Evolutionary conservation across 805 yeast species (phyloP), one percentile per base, ranked within the genome.

Genomic region (Kodamaea nitidulidarum): DNA sequence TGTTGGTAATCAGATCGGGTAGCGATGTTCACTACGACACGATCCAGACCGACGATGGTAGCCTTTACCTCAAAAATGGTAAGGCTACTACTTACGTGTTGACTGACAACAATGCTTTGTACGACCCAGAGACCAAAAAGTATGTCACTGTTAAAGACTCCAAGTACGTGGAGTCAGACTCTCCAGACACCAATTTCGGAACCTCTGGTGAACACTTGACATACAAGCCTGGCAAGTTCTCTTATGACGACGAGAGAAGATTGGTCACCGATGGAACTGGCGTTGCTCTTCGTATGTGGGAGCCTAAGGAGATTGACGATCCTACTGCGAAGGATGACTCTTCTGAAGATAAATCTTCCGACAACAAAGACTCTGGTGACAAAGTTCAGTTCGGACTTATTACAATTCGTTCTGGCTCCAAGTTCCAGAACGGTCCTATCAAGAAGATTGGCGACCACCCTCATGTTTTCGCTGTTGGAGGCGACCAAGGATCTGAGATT

Each of bases 381-480:
- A 34, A 36, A 18, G 35, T 28, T 10, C 32, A 43, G 34, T 53
- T 54, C 21, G 54, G 52, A 3, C 41, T 58, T 18, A 27, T 49
- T 17, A 50, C 58, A 27, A 50, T 49, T 26, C 48, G 42, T 36
- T 51, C 63, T 3, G 65, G 63, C 5, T 35, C 59, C 3, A 34
- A 46, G 15, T 51, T 61, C 46, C 60, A 60, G 39, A 43, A 55
- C 45, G 35, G 46, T 9, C 36, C 54, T 3, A 54, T 58, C 46
- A 57, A 48, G 42, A 59, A 59, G 45, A 65, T 56, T 10, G 48
- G 43, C 9, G 41, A 53, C 3, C 65, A 62, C 48, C 56, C 56
- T 6, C 64, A 58, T 34, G 66, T 61, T 3, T 62, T 61, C 44
- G 45, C 60, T 9, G 64, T 62, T 27, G 67, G 65, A 12, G 67